Conservation (phyloP, 2,329 filamentous ascomycete genomes). For the Neonectria ditissima region DNA sequence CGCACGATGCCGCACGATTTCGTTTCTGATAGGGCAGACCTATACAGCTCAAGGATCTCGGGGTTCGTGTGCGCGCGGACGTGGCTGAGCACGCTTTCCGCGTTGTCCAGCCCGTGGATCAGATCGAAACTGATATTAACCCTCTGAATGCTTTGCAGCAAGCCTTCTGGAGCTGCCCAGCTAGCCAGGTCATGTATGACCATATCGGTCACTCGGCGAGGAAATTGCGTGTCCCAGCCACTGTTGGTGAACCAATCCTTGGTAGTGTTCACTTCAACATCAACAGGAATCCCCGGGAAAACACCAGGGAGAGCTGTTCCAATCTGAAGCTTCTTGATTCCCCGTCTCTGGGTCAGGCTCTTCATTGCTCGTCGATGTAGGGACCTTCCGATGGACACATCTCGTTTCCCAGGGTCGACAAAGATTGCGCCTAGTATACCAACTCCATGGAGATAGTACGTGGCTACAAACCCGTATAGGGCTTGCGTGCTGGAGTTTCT, state of each 20-base stretch:
- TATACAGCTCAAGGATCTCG: conserved; percentile 84
- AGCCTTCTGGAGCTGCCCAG: conserved; percentile 82
- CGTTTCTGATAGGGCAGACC: conserved; percentile 76
- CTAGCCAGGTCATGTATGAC: conserved; percentile 76
- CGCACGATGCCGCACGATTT: conserved; percentile 84
- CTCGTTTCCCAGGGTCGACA: conserved; percentile 87
- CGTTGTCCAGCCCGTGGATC: conserved; percentile 82
- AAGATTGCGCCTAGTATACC: conserved; percentile 89
- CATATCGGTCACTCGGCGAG: conserved; percentile 73
- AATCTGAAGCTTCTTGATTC: conserved; percentile 83
- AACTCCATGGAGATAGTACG: conserved; percentile 79
- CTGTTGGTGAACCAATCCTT: conserved; percentile 89
- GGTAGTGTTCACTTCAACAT: conserved; percentile 58
- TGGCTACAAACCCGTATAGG: conserved; percentile 91
- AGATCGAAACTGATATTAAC: conserved; percentile 85
- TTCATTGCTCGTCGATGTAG: conserved; percentile 88
- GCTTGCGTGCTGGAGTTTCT: conserved; percentile 93
- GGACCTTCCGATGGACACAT: conserved; percentile 90
- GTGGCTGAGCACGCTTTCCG: conserved; percentile 78
- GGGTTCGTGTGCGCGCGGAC: conserved; percentile 80
- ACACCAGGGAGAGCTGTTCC: conserved; percentile 86
- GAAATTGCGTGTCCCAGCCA: conserved; percentile 82
- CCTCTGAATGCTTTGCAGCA: conserved; percentile 78
- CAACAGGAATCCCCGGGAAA: conserved; percentile 82
- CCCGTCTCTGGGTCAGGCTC: conserved; percentile 75